A percentile compares a stretch with the other conserved stretches of the same genome.
phyloP scores from a whole-genome alignment of 805 yeast species.

The Saccharomycopsis javanensis region DNA sequence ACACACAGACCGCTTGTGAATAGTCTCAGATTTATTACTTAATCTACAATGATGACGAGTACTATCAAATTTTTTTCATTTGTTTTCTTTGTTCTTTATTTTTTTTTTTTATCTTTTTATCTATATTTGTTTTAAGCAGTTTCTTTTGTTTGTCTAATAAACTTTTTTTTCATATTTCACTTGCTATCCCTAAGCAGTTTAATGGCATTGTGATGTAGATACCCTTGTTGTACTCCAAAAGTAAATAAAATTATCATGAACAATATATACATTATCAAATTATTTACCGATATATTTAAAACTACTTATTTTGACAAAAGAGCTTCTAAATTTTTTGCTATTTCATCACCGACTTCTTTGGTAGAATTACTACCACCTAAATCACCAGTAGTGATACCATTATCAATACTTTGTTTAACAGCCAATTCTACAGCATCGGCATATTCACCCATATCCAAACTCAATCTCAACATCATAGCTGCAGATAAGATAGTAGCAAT shows the following conservation, averaged over 20 bases:
- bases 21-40: background rate
- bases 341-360: slow-evolving; percentile 87
- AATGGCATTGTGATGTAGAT: background rate
- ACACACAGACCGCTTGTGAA: background rate
- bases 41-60: too few relatives aligned
- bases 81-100: background rate
- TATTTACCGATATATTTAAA: background rate
- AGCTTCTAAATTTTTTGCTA: slow-evolving; percentile 61
- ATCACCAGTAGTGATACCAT: slow-evolving; percentile 86
- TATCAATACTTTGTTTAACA: slow-evolving; percentile 70
- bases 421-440: slow-evolving; percentile 87
- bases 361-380: slow-evolving; percentile 80
- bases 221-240: background rate
- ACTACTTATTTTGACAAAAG: slow-evolving; percentile 28
- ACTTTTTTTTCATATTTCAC: too few relatives aligned
- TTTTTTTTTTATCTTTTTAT: background rate
- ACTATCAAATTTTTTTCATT: too few relatives aligned
- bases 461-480: slow-evolving; percentile 94
- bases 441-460: slow-evolving; percentile 72
- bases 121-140: too few relatives aligned
- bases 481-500: slow-evolving; percentile 90
- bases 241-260: background rate
- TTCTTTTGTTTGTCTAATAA: too few relatives aligned
- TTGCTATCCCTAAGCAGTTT: too few relatives aligned
- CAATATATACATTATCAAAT: background rate